Evolutionary conservation across 257 asterid genomes (phyloP).

Genomic region (Solanum rostratum): DNA sequence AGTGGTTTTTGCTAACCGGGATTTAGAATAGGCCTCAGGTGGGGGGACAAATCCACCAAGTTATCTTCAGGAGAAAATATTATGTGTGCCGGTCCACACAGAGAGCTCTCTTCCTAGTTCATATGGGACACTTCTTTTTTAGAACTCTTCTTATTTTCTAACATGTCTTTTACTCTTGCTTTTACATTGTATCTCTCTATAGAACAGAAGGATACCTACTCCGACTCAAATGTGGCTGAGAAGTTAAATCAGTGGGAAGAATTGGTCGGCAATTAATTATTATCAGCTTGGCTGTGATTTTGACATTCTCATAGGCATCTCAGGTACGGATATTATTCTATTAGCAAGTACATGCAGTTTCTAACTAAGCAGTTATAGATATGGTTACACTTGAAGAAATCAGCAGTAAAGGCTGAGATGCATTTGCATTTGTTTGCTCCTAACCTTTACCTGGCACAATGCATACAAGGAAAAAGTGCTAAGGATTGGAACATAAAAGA

Average conservation of each 20-base stretch:
- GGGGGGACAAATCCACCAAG: background rate
- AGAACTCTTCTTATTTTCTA: background rate
- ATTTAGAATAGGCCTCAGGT: too few relatives aligned
- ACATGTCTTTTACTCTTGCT: background rate
- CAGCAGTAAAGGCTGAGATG: background rate
- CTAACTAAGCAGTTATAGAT: background rate
- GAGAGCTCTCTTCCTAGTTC: background rate
- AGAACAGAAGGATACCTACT: background rate
- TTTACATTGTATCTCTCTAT: background rate
- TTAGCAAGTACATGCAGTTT: background rate
- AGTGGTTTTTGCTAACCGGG: background rate
- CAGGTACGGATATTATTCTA: background rate
- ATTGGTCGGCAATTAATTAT: conserved; percentile 16
- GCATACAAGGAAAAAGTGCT: background rate
- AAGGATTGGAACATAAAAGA: background rate
- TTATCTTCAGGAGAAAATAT: background rate
- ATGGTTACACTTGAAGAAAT: background rate
- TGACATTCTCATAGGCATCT: background rate
- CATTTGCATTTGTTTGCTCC: background rate
- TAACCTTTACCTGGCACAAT: background rate
- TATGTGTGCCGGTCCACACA: background rate
- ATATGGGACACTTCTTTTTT: background rate
- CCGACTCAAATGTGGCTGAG: conserved; percentile 15
- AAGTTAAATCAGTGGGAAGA: conserved; percentile 15
- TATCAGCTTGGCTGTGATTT: background rate